Conservation (phyloP, 1,284 basidiomycete genomes). For the Ceratobasidium papillatum region DNA sequence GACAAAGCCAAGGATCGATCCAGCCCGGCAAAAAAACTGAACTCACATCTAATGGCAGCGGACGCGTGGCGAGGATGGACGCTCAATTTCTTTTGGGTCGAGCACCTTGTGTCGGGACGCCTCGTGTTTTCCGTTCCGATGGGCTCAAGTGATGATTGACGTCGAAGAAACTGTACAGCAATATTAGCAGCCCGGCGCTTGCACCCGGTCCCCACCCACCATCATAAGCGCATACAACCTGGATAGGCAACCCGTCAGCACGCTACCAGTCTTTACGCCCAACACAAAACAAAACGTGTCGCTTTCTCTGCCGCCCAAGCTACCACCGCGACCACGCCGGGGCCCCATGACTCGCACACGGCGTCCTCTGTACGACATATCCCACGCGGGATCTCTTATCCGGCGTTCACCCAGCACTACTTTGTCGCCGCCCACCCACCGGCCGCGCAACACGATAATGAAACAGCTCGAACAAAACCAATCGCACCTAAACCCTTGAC, state of each 20-base stretch:
- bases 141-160: constrained; percentile 5
- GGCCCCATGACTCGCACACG: constrained; percentile 11
- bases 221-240: constrained; percentile 16
- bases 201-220: constrained; percentile 1
- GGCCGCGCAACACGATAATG: constrained; percentile 12
- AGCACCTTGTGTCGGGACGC: not conserved
- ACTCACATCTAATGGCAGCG: constrained; percentile 12
- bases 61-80: constrained; percentile 14
- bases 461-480: constrained; percentile 15
- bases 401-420: constrained; percentile 16
- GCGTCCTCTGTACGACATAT: not conserved
- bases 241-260: not conserved
- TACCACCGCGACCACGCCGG: constrained; percentile 12
- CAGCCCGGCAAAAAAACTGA: not conserved
- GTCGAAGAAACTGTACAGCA: constrained; percentile 11
- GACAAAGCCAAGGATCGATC: constrained; percentile 9
- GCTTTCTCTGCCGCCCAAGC: constrained; percentile 1
- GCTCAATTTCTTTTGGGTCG: not conserved
- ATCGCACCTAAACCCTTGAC: constrained; percentile 9
- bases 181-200: constrained; percentile 21
- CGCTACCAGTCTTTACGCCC: not conserved
- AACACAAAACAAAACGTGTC: not conserved
- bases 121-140: constrained; percentile 14
- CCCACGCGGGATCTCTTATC: constrained; percentile 10
- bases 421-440: not conserved